A percentile compares a stretch with the other conserved stretches of the same genome.
Conservation (phyloP, 2,329 filamentous ascomycete genomes). For the Davidsoniella neocaledoniae region DNA sequence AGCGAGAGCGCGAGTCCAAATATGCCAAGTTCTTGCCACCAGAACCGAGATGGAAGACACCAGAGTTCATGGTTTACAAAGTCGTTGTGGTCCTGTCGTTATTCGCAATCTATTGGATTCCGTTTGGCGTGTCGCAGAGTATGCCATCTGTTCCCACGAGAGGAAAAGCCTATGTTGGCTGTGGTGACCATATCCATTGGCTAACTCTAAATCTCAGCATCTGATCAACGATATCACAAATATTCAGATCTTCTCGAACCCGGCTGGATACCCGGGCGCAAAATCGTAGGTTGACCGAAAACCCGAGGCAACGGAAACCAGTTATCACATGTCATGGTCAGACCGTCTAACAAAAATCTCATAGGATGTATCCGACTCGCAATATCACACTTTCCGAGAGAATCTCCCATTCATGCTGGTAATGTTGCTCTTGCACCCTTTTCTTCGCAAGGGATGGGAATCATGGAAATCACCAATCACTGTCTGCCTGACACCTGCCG, state of each 20-base stretch:
- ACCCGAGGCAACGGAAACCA: background rate
- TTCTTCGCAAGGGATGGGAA: constrained; percentile 60
- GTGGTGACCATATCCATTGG: constrained; percentile 12
- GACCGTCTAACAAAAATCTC: background rate
- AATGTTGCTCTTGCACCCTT: constrained; percentile 61
- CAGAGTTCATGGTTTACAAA: constrained; percentile 75
- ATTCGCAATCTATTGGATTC: constrained; percentile 82
- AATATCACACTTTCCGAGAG: constrained; percentile 70
- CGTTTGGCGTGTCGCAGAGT: constrained; percentile 74
- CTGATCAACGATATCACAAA: constrained; percentile 63
- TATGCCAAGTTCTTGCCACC: constrained; percentile 27
- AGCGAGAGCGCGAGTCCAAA: constrained; percentile 18
- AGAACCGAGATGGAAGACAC: constrained; percentile 66
- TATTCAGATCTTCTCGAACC: constrained; percentile 54
- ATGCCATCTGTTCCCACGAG: constrained; percentile 17
- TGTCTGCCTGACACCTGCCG: constrained; percentile 28
- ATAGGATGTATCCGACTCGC: constrained; percentile 74
- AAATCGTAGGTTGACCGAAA: constrained; percentile 46
- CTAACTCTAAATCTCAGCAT: constrained; percentile 34
- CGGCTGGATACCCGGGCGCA: constrained; percentile 85
- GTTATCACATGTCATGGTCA: background rate
- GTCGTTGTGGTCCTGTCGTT: constrained; percentile 47
- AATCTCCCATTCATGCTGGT: constrained; percentile 70
- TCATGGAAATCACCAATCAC: constrained; percentile 16
- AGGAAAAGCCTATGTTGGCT: background rate